Percentiles rank a stretch among this genome's conserved stretches.
These are phyloP conservation scores for Seminavis robusta DNA, from an alignment of 108 stramenopile species.

Conservation along the genomic window DNA sequence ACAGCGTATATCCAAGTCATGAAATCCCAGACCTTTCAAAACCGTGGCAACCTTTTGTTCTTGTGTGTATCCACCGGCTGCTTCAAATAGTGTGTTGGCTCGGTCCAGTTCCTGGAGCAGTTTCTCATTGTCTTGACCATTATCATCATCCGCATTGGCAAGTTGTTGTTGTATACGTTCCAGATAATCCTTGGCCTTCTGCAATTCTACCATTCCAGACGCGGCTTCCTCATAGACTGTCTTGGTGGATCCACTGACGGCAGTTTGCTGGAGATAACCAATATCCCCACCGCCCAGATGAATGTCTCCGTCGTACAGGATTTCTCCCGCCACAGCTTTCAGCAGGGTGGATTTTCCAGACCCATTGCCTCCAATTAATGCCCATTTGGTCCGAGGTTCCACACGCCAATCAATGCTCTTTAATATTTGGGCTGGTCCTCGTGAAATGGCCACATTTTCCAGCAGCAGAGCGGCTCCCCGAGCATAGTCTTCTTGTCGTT, in stretches of 20 bases:
- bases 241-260: slow-evolving; percentile 80
- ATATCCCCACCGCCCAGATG: slow-evolving; percentile 10
- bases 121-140: slow-evolving; percentile 54
- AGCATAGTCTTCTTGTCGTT: slow-evolving; percentile 61
- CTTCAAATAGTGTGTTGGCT: slow-evolving; percentile 64
- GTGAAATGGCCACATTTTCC: slow-evolving; percentile 60
- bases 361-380: slow-evolving; percentile 78
- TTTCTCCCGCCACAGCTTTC: slow-evolving; percentile 83
- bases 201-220: slow-evolving; percentile 80
- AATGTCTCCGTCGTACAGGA: neutral
- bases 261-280: slow-evolving; percentile 78
- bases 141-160: slow-evolving; percentile 31
- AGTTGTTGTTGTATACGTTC: slow-evolving; percentile 35
- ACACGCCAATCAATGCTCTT: slow-evolving; percentile 67
- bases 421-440: slow-evolving; percentile 51
- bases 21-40: slow-evolving; percentile 86
- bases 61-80: slow-evolving; percentile 83
- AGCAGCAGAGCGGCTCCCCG: slow-evolving; percentile 71
- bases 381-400: slow-evolving; percentile 68
- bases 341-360: slow-evolving; percentile 92
- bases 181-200: too few species aligned
- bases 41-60: slow-evolving; percentile 81
- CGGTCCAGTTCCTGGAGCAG: slow-evolving; percentile 53
- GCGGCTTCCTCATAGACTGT: slow-evolving; percentile 87
- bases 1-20: slow-evolving; percentile 75